Conservation (phyloP, 1,284 basidiomycete genomes). For the Vanrija sp. region DNA sequence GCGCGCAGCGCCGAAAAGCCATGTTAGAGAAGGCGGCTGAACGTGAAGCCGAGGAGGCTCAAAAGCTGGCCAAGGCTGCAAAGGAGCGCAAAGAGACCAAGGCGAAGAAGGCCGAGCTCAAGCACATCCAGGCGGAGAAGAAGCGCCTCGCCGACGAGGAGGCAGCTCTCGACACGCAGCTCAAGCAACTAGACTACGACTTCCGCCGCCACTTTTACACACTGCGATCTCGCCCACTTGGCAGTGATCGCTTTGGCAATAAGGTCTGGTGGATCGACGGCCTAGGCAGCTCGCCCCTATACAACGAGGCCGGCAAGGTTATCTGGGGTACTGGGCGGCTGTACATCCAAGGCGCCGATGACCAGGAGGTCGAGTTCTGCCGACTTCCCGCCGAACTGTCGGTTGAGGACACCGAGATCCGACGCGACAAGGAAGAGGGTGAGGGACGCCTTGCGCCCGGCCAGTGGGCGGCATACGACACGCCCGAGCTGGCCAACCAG, state of each 20-base stretch:
- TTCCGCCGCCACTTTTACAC: constrained; percentile 81
- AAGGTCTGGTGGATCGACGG: constrained; percentile 99
- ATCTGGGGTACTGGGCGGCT: constrained; percentile 79
- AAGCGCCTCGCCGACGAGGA: constrained; percentile 83
- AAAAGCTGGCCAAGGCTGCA: constrained; percentile 60
- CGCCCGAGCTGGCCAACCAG: constrained; percentile 78
- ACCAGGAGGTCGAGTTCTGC: constrained; percentile 65
- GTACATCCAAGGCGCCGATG: constrained; percentile 83
- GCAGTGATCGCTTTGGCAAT: constrained; percentile 89
- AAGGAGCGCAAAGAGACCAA: constrained; percentile 34
- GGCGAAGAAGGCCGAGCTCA: constrained; percentile 33
- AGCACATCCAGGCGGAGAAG: constrained; percentile 55
- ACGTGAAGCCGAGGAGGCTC: constrained; percentile 55
- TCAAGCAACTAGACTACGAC: constrained; percentile 86
- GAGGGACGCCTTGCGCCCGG: constrained; percentile 66
- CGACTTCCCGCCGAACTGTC: constrained; percentile 54
- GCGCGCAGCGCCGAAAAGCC: constrained; percentile 36
- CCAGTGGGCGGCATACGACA: constrained; percentile 86
- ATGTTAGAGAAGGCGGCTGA: constrained; percentile 44
- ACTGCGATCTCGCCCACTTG: constrained; percentile 79
- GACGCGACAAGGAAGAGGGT: constrained; percentile 67
- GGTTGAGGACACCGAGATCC: constrained; percentile 50
- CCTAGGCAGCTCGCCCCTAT: constrained; percentile 73
- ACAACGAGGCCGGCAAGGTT: constrained; percentile 61
- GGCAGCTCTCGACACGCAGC: constrained; percentile 67